phyloP scores from a whole-genome alignment of 495 filamentous ascomycete species.

The Trichoderma gamsii region DNA sequence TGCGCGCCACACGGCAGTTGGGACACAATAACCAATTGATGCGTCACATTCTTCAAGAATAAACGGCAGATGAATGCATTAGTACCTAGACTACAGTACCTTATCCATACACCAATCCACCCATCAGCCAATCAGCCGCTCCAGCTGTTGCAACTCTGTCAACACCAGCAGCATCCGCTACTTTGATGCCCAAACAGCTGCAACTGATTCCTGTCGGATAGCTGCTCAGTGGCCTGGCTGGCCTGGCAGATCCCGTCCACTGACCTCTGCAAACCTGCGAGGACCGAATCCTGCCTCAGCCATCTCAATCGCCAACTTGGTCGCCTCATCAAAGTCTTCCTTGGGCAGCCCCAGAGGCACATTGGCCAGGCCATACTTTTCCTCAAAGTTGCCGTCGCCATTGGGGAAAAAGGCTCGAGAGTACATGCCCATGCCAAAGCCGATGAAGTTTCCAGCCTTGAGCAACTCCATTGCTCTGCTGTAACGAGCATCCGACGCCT shows the following conservation, averaged over 20 bases:
- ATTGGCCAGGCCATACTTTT: conserved; percentile 39
- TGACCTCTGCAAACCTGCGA: not conserved
- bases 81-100: not conserved
- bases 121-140: not conserved
- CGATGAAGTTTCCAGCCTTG: conserved; percentile 37
- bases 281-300: conserved; percentile 14
- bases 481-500: conserved; percentile 39
- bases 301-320: conserved; percentile 36
- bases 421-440: conserved; percentile 50
- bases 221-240: not conserved
- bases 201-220: not conserved
- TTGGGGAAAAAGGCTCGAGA: conserved; percentile 44
- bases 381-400: conserved; percentile 37
- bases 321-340: conserved; percentile 55
- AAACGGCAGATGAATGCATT: too few relatives aligned
- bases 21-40: too few relatives aligned
- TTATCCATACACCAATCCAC: not conserved
- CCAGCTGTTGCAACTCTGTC: not conserved
- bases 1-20: too few relatives aligned
- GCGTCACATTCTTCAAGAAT: too few relatives aligned
- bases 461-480: conserved; percentile 35
- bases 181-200: not conserved
- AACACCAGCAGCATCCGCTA: not conserved
- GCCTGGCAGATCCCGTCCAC: not conserved
- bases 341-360: conserved; percentile 46